Percentiles rank a stretch among this genome's conserved stretches.
Conservation (phyloP, 208 protist genomes). For the Herpetomonas tarakana region DNA sequence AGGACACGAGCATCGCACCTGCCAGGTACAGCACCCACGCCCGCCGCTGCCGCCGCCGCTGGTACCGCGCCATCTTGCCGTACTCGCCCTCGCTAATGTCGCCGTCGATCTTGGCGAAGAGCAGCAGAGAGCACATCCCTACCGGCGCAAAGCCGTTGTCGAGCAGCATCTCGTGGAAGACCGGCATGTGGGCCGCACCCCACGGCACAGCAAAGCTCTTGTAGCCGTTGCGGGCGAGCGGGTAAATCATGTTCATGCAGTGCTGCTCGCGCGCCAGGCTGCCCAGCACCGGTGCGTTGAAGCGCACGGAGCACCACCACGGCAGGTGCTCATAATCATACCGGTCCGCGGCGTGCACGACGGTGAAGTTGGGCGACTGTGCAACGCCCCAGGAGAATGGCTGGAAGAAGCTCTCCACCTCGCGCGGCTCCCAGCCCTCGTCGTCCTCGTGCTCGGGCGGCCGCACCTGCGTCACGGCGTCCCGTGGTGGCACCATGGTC, state of each 20-base stretch:
- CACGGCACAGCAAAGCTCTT: constrained; percentile 81
- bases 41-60: constrained; percentile 27
- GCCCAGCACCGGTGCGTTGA: constrained; percentile 67
- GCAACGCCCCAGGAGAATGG: constrained; percentile 86
- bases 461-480: constrained; percentile 16
- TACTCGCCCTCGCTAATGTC: constrained; percentile 71
- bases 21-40: constrained; percentile 20
- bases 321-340: constrained; percentile 85
- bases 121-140: constrained; percentile 66
- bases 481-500: constrained; percentile 68
- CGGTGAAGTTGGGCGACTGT: constrained; percentile 66
- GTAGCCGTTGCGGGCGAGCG: constrained; percentile 58
- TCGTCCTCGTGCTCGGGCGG: constrained; percentile 66
- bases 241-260: constrained; percentile 76
- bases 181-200: constrained; percentile 81
- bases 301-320: constrained; percentile 79
- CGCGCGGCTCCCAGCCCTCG: constrained; percentile 83
- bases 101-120: constrained; percentile 63
- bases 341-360: constrained; percentile 83
- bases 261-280: constrained; percentile 71
- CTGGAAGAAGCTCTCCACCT: constrained; percentile 73
- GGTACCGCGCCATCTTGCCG: constrained; percentile 34
- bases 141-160: constrained; percentile 76
- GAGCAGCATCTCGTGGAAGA: constrained; percentile 83
- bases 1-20: constrained; percentile 17